Evolutionary conservation across 2,329 filamentous ascomycete genomes (phyloP), one percentile per base, ranked within the genome.

Genomic region (Trichothecium sympodiale): DNA sequence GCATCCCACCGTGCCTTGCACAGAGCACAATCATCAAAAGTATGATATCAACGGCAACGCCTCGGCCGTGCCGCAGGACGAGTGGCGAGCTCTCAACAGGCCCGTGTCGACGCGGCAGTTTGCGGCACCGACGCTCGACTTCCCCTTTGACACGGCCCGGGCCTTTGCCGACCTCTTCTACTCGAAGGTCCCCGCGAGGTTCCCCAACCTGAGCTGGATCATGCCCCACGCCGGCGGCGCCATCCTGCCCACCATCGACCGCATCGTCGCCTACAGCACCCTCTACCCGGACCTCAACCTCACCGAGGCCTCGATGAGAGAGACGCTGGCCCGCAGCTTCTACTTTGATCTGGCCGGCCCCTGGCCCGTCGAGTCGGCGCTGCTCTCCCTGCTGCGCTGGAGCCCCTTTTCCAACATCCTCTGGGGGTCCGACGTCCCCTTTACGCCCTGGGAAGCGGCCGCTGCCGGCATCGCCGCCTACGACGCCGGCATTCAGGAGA

Each of bases 1-100:
- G 31, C 71, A 76, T 37, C 70, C 69, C 1, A 73, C 68, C 1
- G 67, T 55, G n/a, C 65, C 64, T 0, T 64, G 58, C 38, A 61
- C 59, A 3, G 50, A 49, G 20, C 29, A 23, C 8, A 43, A 43
- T 18, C 20, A 34, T 6, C 8, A 28, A 6, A 16, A 15, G 2
- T 48, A 40, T 10, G 25, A 29, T 2, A 43, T 38, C 15, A 33
- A 46, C 28, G 41, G 35, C 3, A 17, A 31, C 5, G 16, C 13
- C 33, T 13, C n/a, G 18, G 31, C 17, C 3, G 35, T 42, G 9
- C 30, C 40, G 2, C 40, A 35, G 12, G 14, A 34, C 10, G 29
- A 48, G 26, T 48, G 43, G 44, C 38, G 34, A 15, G 37, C 39
- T 15, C 39, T 44, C 29, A 47, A 48, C 27, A 34, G 46, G 12